Evolutionary conservation across 495 filamentous ascomycete genomes (phyloP).

Genomic region (Penicillium canariense): DNA sequence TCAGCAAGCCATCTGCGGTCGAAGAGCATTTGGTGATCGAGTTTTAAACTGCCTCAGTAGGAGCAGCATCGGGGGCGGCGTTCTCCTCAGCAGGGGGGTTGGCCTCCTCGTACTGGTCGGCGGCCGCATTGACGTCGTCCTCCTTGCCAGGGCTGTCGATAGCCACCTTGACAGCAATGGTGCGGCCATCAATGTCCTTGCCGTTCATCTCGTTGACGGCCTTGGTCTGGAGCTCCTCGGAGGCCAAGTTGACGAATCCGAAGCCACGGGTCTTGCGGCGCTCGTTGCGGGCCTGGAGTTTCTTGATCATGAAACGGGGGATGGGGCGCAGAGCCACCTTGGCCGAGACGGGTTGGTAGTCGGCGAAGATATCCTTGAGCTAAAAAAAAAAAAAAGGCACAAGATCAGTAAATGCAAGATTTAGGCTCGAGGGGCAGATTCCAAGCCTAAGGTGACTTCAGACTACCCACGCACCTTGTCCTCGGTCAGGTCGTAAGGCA

Average conservation of each 20-base stretch:
- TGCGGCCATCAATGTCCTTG: slow-evolving; percentile 95
- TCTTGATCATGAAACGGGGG: slow-evolving; percentile 99
- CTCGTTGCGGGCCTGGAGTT: slow-evolving; percentile 95
- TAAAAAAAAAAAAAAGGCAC: slow-evolving; percentile 30
- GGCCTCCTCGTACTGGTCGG: slow-evolving; percentile 46
- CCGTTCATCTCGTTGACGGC: slow-evolving; percentile 97
- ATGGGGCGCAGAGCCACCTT: slow-evolving; percentile 99
- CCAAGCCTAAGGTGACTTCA: not conserved
- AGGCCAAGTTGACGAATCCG: slow-evolving; percentile 93
- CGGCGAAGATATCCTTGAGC: slow-evolving; percentile 95
- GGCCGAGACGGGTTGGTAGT: slow-evolving; percentile 84
- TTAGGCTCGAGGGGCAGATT: not conserved
- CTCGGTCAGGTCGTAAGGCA: slow-evolving; percentile 95
- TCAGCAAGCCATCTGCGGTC: slow-evolving; percentile 26
- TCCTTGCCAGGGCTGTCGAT: slow-evolving; percentile 99
- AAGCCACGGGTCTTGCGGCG: slow-evolving; percentile 99
- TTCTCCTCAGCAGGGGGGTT: slow-evolving; percentile 42
- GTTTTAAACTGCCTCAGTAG: slow-evolving; percentile 31
- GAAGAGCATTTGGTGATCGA: slow-evolving; percentile 18
- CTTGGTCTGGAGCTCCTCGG: slow-evolving; percentile 95
- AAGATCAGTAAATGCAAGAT: slow-evolving; percentile 36
- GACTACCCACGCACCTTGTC: slow-evolving; percentile 68
- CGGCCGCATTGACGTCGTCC: slow-evolving; percentile 76
- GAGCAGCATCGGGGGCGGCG: slow-evolving; percentile 25
- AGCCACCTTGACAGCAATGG: slow-evolving; percentile 99